phyloP scores from a whole-genome alignment of 768 basidiomycete genomes.

The Russula brevipes region DNA sequence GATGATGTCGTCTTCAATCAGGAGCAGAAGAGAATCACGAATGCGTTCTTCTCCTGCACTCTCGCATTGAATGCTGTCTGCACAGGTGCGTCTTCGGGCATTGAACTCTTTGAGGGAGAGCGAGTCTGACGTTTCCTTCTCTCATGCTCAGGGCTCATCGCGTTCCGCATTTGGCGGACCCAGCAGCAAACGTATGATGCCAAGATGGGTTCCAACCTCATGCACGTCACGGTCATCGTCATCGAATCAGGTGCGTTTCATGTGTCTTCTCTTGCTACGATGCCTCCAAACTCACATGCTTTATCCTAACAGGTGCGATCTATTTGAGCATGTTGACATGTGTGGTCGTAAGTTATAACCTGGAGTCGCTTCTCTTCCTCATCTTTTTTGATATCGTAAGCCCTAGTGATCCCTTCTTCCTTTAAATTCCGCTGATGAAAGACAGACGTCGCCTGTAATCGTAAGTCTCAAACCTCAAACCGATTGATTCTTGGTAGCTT shows the following conservation, averaged over 20 bases:
- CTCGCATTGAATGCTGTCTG: too few species aligned
- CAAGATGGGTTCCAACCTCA: too few species aligned
- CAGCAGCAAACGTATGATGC: not conserved
- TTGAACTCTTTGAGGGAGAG: not conserved
- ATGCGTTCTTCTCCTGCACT: not conserved
- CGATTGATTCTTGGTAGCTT: not conserved
- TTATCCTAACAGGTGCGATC: constrained; percentile 8
- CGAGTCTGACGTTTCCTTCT: not conserved
- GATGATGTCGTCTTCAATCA: not conserved
- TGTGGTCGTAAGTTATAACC: too few species aligned
- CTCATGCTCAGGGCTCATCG: constrained; percentile 14
- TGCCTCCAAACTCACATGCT: not conserved
- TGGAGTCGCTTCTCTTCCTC: constrained; percentile 15
- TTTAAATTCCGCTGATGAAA: constrained; percentile 11
- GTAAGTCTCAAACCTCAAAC: too few species aligned
- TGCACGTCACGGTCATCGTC: too few species aligned
- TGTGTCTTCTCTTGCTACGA: not conserved
- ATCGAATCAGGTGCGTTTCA: too few species aligned
- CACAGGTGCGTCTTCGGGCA: not conserved
- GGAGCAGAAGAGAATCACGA: constrained; percentile 15
- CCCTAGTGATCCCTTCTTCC: not conserved
- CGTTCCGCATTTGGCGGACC: not conserved
- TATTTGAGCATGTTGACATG: constrained; percentile 2
- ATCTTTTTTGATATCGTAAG: constrained; percentile 22
- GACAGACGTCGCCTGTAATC: too few species aligned